Conservation (phyloP, 1,139 yeast species). For the Candida anutae region DNA sequence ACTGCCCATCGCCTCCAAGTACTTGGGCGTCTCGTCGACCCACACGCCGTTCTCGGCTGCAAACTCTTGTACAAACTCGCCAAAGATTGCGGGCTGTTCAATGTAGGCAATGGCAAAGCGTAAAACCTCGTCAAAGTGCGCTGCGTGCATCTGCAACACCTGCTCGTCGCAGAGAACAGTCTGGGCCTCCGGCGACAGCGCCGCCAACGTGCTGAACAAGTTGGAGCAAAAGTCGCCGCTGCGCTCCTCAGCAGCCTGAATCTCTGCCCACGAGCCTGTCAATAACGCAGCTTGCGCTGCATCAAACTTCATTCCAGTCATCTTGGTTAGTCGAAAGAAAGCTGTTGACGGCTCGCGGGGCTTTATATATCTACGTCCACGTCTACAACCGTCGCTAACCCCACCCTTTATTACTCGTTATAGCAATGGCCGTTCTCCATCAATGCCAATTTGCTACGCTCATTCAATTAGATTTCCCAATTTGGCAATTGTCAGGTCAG, state of each 20-base stretch:
- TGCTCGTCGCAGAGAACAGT: constrained; percentile 17
- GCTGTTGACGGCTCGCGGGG: no score
- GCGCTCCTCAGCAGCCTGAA: background rate
- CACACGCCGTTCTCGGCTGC: constrained; percentile 25
- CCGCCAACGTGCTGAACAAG: constrained; percentile 13
- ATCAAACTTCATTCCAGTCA: no score
- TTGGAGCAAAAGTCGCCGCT: background rate
- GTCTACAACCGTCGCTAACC: no score
- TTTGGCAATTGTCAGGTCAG: no score
- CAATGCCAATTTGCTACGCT: no score
- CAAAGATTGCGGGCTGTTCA: constrained; percentile 20
- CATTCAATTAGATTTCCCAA: no score
- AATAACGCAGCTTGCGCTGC: background rate
- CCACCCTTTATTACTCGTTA: no score
- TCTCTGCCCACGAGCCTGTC: background rate
- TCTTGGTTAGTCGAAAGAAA: no score
- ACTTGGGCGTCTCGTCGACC: constrained; percentile 17
- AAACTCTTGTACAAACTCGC: constrained; percentile 29
- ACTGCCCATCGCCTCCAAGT: constrained; percentile 39
- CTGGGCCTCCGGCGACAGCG: constrained; percentile 21
- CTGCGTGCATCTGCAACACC: constrained; percentile 22
- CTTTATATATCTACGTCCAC: no score
- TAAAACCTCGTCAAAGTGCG: constrained; percentile 30
- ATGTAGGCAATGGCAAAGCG: constrained; percentile 25
- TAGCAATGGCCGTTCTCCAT: no score